A percentile compares a stretch with the other conserved stretches of the same genome.
phyloP scores from a whole-genome alignment of 2,329 filamentous ascomycete species.

The Curvularia verruculosa region DNA sequence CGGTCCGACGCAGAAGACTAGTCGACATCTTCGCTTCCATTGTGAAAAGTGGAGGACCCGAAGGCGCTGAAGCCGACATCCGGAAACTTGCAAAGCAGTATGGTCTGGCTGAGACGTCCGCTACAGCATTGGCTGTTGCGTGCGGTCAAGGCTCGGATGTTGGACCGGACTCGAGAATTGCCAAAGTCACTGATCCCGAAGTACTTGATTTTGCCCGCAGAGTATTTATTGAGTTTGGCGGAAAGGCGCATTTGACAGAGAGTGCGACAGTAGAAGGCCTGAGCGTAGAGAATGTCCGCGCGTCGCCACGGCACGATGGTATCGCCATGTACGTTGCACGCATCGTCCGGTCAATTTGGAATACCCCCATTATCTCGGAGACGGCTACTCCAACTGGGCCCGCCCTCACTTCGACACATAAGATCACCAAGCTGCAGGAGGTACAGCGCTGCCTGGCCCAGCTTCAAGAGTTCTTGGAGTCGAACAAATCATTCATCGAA shows the following conservation, averaged over 20 bases:
- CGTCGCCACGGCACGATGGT: slow-evolving; percentile 88
- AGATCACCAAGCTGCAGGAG: slow-evolving; percentile 69
- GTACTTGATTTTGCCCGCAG: slow-evolving; percentile 84
- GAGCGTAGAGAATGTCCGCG: slow-evolving; percentile 79
- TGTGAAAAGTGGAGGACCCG: slow-evolving; percentile 74
- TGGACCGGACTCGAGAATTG: slow-evolving; percentile 71
- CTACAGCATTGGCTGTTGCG: slow-evolving; percentile 89
- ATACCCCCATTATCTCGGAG: slow-evolving; percentile 71
- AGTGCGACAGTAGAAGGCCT: slow-evolving; percentile 68
- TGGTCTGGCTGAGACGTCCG: slow-evolving; percentile 85
- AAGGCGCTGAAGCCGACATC: slow-evolving; percentile 81
- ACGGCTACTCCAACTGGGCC: slow-evolving; percentile 63
- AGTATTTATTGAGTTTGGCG: slow-evolving; percentile 90
- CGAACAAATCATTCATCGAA: slow-evolving; percentile 91
- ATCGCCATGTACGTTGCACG: slow-evolving; percentile 86
- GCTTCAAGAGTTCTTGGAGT: slow-evolving; percentile 79
- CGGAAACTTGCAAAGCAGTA: slow-evolving; percentile 85
- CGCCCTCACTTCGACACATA: slow-evolving; percentile 70
- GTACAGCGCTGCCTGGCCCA: slow-evolving; percentile 83
- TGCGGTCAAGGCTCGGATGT: slow-evolving; percentile 91
- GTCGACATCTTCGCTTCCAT: slow-evolving; percentile 91
- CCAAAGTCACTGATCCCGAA: slow-evolving; percentile 77
- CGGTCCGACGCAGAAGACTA: slow-evolving; percentile 80
- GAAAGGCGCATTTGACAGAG: slow-evolving; percentile 82
- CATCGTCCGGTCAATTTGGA: slow-evolving; percentile 90